Percentiles rank a stretch among this genome's conserved stretches.
Conservation (phyloP, 768 basidiomycete species). For the Phanerodontia chrysosporium region DNA sequence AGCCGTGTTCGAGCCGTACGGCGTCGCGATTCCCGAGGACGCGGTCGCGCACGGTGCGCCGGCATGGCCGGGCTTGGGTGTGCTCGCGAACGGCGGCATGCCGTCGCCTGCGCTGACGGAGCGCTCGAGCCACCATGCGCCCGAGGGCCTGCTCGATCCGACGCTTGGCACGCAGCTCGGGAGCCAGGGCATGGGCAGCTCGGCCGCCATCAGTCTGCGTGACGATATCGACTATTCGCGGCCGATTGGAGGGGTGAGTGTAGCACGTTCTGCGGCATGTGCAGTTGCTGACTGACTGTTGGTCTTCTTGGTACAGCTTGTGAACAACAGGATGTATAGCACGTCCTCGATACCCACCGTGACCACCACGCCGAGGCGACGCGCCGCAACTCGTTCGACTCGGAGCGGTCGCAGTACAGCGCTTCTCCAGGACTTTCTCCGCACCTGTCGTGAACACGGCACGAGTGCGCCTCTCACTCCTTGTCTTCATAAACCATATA, state of each 20-base stretch:
- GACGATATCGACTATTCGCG: constrained; percentile 27
- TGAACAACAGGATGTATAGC: constrained; percentile 8
- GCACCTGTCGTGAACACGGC: background rate
- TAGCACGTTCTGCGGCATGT: background rate
- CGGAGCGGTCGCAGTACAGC: background rate
- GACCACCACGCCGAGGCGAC: background rate
- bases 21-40: constrained; percentile 6
- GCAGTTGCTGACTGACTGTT: background rate
- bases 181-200: constrained; percentile 19
- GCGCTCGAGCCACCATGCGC: constrained; percentile 16
- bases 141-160: constrained; percentile 23
- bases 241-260: constrained; percentile 24
- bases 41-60: constrained; percentile 6
- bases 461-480: no score
- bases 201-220: constrained; percentile 23
- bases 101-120: constrained; percentile 23
- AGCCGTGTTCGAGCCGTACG: background rate
- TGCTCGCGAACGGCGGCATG: constrained; percentile 9
- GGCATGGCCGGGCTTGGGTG: constrained; percentile 16
- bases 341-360: background rate
- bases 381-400: background rate
- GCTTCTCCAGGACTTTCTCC: background rate
- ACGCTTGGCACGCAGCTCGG: constrained; percentile 9
- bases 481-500: no score
- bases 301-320: constrained; percentile 1